phyloP scores from a whole-genome alignment of 2,329 filamentous ascomycete genomes.

The Beauveria australis region DNA sequence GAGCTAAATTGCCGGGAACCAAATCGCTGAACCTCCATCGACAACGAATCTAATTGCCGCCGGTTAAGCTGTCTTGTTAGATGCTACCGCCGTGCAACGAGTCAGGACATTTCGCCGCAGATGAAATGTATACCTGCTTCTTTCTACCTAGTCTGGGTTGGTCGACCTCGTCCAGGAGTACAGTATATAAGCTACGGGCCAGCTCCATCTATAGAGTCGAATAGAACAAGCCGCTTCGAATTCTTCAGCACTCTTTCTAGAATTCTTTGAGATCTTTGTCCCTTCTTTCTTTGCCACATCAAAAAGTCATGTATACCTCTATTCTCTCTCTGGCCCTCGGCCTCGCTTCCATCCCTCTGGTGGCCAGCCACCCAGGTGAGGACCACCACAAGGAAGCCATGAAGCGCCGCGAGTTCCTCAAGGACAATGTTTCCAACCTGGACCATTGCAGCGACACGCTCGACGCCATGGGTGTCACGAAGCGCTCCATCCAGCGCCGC shows the following conservation, averaged over 20 bases:
- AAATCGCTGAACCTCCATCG: not conserved
- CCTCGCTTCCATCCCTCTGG: constrained; percentile 12
- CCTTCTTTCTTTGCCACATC: too few relatives aligned
- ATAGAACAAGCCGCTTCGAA: too few relatives aligned
- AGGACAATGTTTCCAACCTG: constrained; percentile 30
- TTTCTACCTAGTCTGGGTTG: too few relatives aligned
- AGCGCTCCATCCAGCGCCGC: constrained; percentile 32
- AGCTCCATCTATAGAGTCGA: too few relatives aligned
- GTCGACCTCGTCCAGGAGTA: too few relatives aligned
- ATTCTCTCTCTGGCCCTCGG: not conserved
- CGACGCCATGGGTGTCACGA: constrained; percentile 33
- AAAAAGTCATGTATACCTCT: not conserved
- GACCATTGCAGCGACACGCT: constrained; percentile 33
- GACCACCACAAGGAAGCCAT: constrained; percentile 34
- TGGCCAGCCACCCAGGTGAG: constrained; percentile 34
- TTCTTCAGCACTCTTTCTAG: too few relatives aligned
- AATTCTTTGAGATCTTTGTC: too few relatives aligned
- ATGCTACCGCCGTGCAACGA: not conserved
- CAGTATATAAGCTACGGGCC: too few relatives aligned
- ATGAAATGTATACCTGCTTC: too few relatives aligned
- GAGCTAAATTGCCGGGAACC: not conserved
- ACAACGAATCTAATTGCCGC: not conserved
- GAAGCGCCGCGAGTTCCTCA: constrained; percentile 35
- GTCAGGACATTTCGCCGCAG: not conserved
- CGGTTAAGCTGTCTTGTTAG: not conserved